These are phyloP conservation scores for Capsicum pubescens DNA, from an alignment of 257 asterid genomes.

Conservation along the genomic window DNA sequence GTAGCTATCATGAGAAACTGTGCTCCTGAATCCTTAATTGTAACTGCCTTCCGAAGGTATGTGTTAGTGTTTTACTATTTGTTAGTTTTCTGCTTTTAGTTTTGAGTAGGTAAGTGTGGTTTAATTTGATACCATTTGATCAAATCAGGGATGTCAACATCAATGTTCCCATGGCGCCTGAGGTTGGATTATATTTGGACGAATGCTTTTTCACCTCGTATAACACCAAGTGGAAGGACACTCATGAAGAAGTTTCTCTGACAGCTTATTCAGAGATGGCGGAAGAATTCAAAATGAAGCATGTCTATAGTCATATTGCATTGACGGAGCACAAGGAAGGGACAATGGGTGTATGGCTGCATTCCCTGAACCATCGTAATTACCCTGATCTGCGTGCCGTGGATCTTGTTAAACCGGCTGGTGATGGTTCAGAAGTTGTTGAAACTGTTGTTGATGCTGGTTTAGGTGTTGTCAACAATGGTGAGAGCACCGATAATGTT, in stretches of 20 bases:
- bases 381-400: slow-evolving; percentile 61
- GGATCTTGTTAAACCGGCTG: not conserved
- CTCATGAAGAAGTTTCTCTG: slow-evolving; percentile 91
- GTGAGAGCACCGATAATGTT: slow-evolving; percentile 15
- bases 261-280: slow-evolving; percentile 65
- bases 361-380: slow-evolving; percentile 85
- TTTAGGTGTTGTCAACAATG: not conserved
- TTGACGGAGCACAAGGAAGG: slow-evolving; percentile 82
- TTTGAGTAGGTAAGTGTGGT: not conserved
- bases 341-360: slow-evolving; percentile 75
- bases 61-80: slow-evolving; percentile 38
- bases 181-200: slow-evolving; percentile 91
- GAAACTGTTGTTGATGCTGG: slow-evolving; percentile 15
- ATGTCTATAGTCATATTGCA: slow-evolving; percentile 77
- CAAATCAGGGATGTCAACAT: slow-evolving; percentile 68
- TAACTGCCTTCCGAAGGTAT: slow-evolving; percentile 72
- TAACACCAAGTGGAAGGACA: slow-evolving; percentile 72
- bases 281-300: slow-evolving; percentile 80
- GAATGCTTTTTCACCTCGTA: slow-evolving; percentile 94
- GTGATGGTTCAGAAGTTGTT: not conserved
- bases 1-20: slow-evolving; percentile 86
- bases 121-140: slow-evolving; percentile 28
- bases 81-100: slow-evolving; percentile 24
- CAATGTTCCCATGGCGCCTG: slow-evolving; percentile 98
- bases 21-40: slow-evolving; percentile 72